Percentiles rank a stretch among this genome's conserved stretches.
These are phyloP conservation scores for Fusarium aywerte DNA, from an alignment of 2,329 filamentous ascomycete species.

Conservation along the genomic window DNA sequence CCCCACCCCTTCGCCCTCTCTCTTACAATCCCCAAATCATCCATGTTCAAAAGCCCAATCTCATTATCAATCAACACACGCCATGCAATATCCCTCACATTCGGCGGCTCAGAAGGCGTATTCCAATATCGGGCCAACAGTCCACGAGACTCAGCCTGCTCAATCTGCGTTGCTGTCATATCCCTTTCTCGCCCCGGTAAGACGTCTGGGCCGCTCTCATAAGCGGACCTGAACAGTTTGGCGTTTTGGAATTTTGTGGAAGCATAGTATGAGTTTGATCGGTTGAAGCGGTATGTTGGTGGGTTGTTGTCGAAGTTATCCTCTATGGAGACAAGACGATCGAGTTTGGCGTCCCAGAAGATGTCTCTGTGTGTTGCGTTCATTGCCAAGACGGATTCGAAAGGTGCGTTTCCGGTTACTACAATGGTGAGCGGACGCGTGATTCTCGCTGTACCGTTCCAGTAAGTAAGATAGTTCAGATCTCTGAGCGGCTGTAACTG, in stretches of 20 bases:
- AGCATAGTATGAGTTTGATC: conserved; percentile 20
- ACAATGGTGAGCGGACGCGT: conserved; percentile 15
- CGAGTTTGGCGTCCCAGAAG: conserved; percentile 29
- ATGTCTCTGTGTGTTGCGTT: conserved; percentile 15
- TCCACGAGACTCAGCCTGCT: conserved; percentile 18
- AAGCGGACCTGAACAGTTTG: not conserved
- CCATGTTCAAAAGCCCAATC: conserved; percentile 11
- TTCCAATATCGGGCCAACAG: conserved; percentile 16
- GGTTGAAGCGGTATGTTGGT: conserved; percentile 4
- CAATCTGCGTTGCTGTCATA: conserved; percentile 5
- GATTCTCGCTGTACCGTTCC: conserved; percentile 15
- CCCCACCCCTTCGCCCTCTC: conserved; percentile 21
- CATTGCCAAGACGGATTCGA: not conserved
- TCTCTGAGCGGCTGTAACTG: conserved; percentile 14
- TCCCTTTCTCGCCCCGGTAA: conserved; percentile 1
- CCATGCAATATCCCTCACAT: conserved; percentile 21
- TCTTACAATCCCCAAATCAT: conserved; percentile 24
- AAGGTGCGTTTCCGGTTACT: conserved; percentile 7
- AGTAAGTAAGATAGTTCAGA: conserved; percentile 11
- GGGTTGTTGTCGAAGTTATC: conserved; percentile 10
- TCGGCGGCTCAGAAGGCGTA: conserved; percentile 6
- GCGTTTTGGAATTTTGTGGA: conserved; percentile 20
- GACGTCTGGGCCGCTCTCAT: not conserved
- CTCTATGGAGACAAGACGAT: not conserved
- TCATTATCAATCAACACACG: conserved; percentile 14